Evolutionary conservation across 768 basidiomycete species (phyloP), one percentile per base, ranked within the genome.

Genomic region (Psilocybe sp.): DNA sequence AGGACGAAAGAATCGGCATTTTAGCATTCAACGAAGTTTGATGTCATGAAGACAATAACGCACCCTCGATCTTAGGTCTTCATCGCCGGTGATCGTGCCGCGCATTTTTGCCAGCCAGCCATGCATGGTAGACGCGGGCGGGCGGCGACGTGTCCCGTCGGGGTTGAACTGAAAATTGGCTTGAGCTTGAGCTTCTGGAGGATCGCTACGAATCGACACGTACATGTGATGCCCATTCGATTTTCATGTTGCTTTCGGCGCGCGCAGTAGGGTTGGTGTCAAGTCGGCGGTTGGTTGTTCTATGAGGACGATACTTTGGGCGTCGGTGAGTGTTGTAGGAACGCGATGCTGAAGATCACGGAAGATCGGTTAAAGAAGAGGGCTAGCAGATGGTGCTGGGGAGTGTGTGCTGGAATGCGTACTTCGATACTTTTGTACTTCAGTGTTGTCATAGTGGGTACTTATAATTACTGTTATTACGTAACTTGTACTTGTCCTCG

Each of bases 51-150:
- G 23, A 4, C 7, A 3, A 12, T 42, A 41, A 51, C 63, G 40
- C 55, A 78, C 80, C 65, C 69, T 77, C 46, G 63, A 73, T 53
- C 86, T 75, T 41, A 85, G 67, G 15, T 55, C 59, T 60, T 88
- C 85, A 60, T 86, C 73, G 33, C 84, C 85, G 31, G 75, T 61
- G 31, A 89, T 70, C 11, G 87, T 88, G 19, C 86, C 87, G 52
- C 87, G 77, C 79, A 83, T 78, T 66, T 89, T 89, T n/a, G 82
- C 80, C 51, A 89, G 70, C 85, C 87, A 89, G 31, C 87, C 87
- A 56, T 89, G 87, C 64, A 87, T 75, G 10, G 77, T 76, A 5
- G 78, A 83, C 37, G 78, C 76, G 31, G 72, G 75, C 42, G 77
- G 81, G 40, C 68, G 73, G 36, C 71, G 69, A 44, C 75, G 73